A percentile compares a stretch with the other conserved stretches of the same genome.
Conservation (phyloP, 176 grass and related monocot genomes). For the Eremochloa ophiuroides region DNA sequence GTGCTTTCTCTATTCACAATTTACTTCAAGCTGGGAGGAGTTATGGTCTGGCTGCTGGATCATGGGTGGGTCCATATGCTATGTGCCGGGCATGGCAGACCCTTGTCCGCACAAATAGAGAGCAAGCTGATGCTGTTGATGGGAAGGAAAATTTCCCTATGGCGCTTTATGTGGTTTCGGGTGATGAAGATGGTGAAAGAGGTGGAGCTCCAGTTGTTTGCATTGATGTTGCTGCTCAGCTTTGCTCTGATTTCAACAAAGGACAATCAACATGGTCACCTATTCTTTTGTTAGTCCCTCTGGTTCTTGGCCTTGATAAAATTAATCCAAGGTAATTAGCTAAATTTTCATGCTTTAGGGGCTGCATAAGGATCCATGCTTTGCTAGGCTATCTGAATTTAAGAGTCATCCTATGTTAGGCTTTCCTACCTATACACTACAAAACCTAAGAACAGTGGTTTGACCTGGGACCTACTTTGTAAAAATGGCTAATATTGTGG, state of each 20-base stretch:
- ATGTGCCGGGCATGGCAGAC: conserved; percentile 98
- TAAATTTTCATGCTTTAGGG: conserved; percentile 1
- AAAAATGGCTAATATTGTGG: not conserved
- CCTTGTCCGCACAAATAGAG: conserved; percentile 55
- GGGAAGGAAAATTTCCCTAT: conserved; percentile 61
- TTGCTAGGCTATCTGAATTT: conserved; percentile 10
- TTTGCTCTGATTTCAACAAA: conserved; percentile 63
- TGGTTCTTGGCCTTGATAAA: conserved; percentile 96
- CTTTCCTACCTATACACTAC: not conserved
- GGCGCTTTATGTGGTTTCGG: conserved; percentile 88
- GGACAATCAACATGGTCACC: conserved; percentile 47
- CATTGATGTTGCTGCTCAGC: conserved; percentile 69
- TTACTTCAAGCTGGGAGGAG: conserved; percentile 71
- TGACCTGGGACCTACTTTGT: not conserved
- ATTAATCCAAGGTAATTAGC: conserved; percentile 87
- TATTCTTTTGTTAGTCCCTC: conserved; percentile 84
- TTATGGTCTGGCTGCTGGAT: conserved; percentile 81
- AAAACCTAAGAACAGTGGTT: not conserved
- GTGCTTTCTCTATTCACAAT: conserved; percentile 91
- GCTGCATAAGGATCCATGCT: not conserved
- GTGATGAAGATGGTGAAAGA: conserved; percentile 93
- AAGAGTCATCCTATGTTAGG: not conserved
- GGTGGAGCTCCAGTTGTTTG: conserved; percentile 95
- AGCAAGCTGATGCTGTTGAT: conserved; percentile 24
- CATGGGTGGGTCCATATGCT: conserved; percentile 94